A percentile compares a stretch with the other conserved stretches of the same genome.
Evolutionary conservation across 805 yeast species (phyloP).

Genomic region (Hanseniaspora meyeri): DNA sequence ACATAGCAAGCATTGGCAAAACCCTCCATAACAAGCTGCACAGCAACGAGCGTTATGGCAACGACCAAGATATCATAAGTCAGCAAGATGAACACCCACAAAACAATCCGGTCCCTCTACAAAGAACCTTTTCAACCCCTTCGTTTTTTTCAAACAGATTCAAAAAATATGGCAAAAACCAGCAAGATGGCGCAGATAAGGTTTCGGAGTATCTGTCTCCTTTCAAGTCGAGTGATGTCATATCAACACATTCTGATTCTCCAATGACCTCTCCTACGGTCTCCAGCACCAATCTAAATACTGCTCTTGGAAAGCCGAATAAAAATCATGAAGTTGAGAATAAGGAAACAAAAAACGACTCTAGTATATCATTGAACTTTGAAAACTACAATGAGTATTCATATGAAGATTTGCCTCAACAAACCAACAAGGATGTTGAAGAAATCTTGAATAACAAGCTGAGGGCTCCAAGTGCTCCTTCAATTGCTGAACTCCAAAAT

Average conservation of each 20-base stretch:
- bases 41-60: neutral
- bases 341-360: neutral
- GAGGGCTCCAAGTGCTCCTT: neutral
- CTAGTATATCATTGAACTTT: neutral
- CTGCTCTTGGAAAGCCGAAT: neutral
- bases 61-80: neutral
- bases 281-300: neutral
- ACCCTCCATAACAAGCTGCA: neutral
- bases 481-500: neutral
- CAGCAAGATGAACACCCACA: neutral
- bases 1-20: neutral
- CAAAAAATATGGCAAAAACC: neutral
- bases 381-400: neutral
- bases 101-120: neutral
- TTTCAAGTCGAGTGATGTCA: neutral
- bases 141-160: slow-evolving; percentile 11
- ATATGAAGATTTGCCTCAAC: neutral
- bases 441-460: neutral
- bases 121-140: slow-evolving; percentile 11
- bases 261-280: neutral
- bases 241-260: neutral
- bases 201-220: neutral
- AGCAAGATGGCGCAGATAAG: neutral
- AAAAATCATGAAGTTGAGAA: neutral
- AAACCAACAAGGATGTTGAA: neutral